Evolutionary conservation across 768 basidiomycete species (phyloP).

Genomic region (Cystobasidium ongulense): DNA sequence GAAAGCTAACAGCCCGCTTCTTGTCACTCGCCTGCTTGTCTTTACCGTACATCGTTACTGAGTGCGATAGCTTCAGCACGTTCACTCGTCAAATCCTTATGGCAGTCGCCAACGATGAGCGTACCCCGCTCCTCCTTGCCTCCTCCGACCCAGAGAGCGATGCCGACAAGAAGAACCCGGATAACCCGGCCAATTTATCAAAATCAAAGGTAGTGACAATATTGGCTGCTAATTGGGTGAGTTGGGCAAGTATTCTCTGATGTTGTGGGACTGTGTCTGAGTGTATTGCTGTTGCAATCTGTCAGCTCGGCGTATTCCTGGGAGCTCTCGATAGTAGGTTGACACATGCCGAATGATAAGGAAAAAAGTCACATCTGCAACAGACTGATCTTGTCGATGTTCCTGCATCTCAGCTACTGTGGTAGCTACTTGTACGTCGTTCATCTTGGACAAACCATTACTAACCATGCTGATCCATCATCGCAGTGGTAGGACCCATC

Average conservation of each 20-base stretch:
- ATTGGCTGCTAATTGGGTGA: conserved; percentile 8
- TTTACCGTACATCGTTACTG: too few relatives aligned
- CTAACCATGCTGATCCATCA: background rate
- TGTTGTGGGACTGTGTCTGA: background rate
- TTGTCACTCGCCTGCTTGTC: too few relatives aligned
- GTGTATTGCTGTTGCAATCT: background rate
- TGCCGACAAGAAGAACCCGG: background rate
- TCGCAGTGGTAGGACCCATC: conserved; percentile 28
- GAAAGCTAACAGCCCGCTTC: too few relatives aligned
- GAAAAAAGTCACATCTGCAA: background rate
- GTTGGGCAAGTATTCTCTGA: background rate
- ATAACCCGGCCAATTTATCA: background rate
- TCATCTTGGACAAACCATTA: background rate
- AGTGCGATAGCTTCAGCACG: too few relatives aligned
- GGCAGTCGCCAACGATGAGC: background rate
- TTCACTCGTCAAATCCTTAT: background rate
- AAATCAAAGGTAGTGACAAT: background rate
- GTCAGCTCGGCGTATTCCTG: conserved; percentile 1
- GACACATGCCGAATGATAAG: background rate
- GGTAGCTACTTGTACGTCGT: background rate
- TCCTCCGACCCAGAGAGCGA: background rate
- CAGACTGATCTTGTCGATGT: background rate
- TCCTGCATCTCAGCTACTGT: background rate
- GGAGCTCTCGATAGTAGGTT: conserved; percentile 20
- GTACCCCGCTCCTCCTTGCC: background rate